phyloP scores from a whole-genome alignment of 805 yeast species.

The Kazachstania psychrophila region DNA sequence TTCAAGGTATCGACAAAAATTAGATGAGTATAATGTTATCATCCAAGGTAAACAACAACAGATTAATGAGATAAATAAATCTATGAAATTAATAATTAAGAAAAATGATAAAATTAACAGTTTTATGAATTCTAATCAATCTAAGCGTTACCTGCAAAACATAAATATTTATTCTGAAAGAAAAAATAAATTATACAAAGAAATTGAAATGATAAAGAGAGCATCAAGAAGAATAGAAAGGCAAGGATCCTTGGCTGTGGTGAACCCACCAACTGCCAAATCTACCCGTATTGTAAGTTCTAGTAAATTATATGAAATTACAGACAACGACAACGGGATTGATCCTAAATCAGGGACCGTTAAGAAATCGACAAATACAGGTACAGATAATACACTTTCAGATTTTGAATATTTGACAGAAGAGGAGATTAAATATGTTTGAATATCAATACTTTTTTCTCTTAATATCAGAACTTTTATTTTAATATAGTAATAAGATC shows the following conservation, averaged over 20 bases:
- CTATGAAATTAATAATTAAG: neutral
- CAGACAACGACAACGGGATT: neutral
- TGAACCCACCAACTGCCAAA: neutral
- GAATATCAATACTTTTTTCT: too few species aligned
- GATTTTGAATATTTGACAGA: slow-evolving; percentile 1
- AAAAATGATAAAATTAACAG: neutral
- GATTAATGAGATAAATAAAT: neutral
- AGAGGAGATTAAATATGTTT: neutral
- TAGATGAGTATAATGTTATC: slow-evolving; percentile 13
- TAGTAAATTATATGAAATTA: neutral
- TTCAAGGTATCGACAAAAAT: slow-evolving; percentile 12
- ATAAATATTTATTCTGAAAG: neutral
- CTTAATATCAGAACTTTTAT: too few species aligned
- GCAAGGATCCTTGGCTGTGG: neutral
- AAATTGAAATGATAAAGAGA: neutral
- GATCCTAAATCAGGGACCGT: neutral
- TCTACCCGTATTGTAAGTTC: neutral
- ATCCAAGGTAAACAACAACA: slow-evolving; percentile 6
- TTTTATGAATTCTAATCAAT: slow-evolving; percentile 1
- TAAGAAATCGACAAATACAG: neutral
- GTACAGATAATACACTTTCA: too few species aligned
- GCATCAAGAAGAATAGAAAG: neutral
- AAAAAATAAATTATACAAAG: slow-evolving; percentile 1
- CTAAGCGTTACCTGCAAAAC: slow-evolving; percentile 2
- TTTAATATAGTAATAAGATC: too few species aligned